phyloP scores from a whole-genome alignment of 2,329 filamentous ascomycete genomes.

The Magnaporthales sp. region DNA sequence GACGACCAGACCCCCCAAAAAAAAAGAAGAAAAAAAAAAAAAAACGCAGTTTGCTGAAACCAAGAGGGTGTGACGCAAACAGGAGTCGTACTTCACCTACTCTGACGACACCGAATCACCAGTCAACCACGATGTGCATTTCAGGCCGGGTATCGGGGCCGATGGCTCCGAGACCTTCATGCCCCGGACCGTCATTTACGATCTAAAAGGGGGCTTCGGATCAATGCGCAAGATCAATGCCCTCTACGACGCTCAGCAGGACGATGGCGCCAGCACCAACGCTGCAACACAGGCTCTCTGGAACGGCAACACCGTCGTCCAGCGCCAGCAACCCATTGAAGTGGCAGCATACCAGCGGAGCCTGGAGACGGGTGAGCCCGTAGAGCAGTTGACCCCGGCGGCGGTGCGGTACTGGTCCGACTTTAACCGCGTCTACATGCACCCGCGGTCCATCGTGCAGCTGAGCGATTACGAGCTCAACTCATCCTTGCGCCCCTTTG shows the following conservation, averaged over 20 bases:
- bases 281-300: constrained; percentile 25
- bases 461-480: constrained; percentile 81
- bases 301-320: constrained; percentile 59
- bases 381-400: constrained; percentile 51
- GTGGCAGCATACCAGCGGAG: constrained; percentile 70
- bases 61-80: not conserved
- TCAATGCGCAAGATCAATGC: constrained; percentile 81
- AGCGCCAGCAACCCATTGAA: constrained; percentile 58
- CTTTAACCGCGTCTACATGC: constrained; percentile 86
- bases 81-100: constrained; percentile 99
- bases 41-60: not conserved
- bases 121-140: constrained; percentile 80
- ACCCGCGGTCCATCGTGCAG: constrained; percentile 80
- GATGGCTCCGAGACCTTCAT: constrained; percentile 89
- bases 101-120: constrained; percentile 54
- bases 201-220: constrained; percentile 89
- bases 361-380: constrained; percentile 63
- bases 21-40: not conserved
- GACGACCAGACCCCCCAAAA: not conserved
- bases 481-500: constrained; percentile 73
- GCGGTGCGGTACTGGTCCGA: constrained; percentile 95
- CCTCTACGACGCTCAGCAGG: constrained; percentile 57
- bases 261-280: too few relatives aligned
- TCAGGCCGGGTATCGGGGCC: constrained; percentile 70
- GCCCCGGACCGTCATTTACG: constrained; percentile 85